These are phyloP conservation scores for Allantophomopsis cytisporea DNA, from an alignment of 2,329 filamentous ascomycete species.

Conservation along the genomic window DNA sequence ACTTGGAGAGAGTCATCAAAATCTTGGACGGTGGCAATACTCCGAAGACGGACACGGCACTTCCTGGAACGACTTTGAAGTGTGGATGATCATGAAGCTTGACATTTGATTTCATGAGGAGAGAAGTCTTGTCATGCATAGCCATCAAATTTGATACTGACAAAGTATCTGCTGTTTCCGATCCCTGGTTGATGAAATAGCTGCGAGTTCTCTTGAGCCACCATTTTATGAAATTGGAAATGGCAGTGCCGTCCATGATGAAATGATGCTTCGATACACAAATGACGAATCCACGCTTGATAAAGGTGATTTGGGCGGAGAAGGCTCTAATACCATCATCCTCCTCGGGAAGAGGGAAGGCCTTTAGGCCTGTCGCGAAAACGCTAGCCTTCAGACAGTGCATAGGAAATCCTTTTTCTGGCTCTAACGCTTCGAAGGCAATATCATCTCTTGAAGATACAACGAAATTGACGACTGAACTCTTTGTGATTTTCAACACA, in stretches of 20 bases:
- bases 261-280: conserved; percentile 3
- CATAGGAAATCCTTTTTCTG: conserved; percentile 2
- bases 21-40: neutral
- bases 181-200: neutral
- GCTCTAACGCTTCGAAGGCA: conserved; percentile 1
- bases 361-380: conserved; percentile 1
- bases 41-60: conserved; percentile 1
- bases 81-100: neutral
- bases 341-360: neutral
- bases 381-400: conserved; percentile 1
- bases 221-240: conserved; percentile 1
- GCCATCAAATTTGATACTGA: neutral
- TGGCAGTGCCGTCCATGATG: conserved; percentile 2
- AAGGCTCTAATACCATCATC: conserved; percentile 1
- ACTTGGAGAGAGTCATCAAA: conserved; percentile 1
- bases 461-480: conserved; percentile 1
- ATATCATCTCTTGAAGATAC: conserved; percentile 1
- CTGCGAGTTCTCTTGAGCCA: conserved; percentile 2
- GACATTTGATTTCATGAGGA: neutral
- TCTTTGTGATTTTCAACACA: conserved; percentile 2
- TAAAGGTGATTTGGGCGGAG: conserved; percentile 3
- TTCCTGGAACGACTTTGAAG: conserved; percentile 3
- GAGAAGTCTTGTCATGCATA: conserved; percentile 1
- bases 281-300: conserved; percentile 3
- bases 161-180: neutral